A percentile compares a stretch with the other conserved stretches of the same genome.
phyloP scores from a whole-genome alignment of 768 basidiomycete species.

The Infundibulicybe gibba region DNA sequence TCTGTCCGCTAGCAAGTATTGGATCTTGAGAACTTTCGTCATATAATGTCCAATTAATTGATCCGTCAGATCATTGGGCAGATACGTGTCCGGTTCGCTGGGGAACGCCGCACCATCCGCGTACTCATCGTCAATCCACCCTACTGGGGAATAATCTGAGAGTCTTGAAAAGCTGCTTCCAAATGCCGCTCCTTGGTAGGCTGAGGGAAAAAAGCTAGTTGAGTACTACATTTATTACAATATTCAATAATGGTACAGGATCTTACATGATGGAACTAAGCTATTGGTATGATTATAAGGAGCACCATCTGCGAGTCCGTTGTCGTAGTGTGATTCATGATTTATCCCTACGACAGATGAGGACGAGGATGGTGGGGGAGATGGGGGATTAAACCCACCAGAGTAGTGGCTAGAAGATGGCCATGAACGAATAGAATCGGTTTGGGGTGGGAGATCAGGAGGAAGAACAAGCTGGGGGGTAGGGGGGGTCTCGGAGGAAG shows the following conservation, averaged over 20 bases:
- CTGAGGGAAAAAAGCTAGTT: constrained; percentile 28
- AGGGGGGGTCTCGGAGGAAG: constrained; percentile 31
- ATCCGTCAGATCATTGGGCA: constrained; percentile 19
- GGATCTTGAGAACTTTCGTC: constrained; percentile 56
- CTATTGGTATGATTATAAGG: constrained; percentile 32
- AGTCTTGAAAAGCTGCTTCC: constrained; percentile 23
- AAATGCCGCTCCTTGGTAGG: constrained; percentile 16
- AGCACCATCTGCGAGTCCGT: constrained; percentile 8
- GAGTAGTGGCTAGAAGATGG: constrained; percentile 2
- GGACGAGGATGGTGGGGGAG: constrained; percentile 9
- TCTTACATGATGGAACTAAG: constrained; percentile 68
- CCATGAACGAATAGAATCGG: not conserved
- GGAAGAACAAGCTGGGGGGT: constrained; percentile 17
- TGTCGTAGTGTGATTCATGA: constrained; percentile 10
- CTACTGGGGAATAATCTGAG: constrained; percentile 10
- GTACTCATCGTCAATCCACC: not conserved
- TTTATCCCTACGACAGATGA: constrained; percentile 11
- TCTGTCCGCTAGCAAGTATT: constrained; percentile 66
- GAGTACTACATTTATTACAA: constrained; percentile 69
- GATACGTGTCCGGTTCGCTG: constrained; percentile 9
- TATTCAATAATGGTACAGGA: constrained; percentile 66
- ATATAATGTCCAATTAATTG: constrained; percentile 46
- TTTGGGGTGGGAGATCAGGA: too few relatives aligned
- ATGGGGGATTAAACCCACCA: constrained; percentile 21
- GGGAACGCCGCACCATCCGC: not conserved